Conservation (phyloP, 2,329 filamentous ascomycete species). For the Fusarium lateritium region DNA sequence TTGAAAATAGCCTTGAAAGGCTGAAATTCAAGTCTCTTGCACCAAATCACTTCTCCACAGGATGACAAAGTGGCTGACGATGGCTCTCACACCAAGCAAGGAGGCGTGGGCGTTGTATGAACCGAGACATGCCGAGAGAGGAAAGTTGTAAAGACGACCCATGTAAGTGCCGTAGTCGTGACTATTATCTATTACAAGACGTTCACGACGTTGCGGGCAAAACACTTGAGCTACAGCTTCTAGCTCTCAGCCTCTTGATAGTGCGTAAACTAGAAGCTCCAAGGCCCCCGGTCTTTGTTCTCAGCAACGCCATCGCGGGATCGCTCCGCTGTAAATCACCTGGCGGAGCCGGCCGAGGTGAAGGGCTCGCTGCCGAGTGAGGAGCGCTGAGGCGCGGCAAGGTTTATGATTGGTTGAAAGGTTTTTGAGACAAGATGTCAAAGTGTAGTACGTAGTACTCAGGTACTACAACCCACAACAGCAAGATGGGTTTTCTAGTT, state of each 20-base stretch:
- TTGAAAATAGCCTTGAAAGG: slow-evolving; percentile 11
- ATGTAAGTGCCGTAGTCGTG: background rate
- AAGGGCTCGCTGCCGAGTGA: slow-evolving; percentile 3
- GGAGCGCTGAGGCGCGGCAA: slow-evolving; percentile 23
- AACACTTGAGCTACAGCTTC: slow-evolving; percentile 4
- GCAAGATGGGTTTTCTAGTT: slow-evolving; percentile 4
- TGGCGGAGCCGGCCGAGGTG: slow-evolving; percentile 46
- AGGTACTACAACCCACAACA: background rate
- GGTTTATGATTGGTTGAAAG: slow-evolving; percentile 26
- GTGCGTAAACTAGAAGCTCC: slow-evolving; percentile 13
- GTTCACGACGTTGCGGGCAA: background rate
- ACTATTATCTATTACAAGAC: background rate
- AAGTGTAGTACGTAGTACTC: background rate
- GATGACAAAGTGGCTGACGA: slow-evolving; percentile 1
- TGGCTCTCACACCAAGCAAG: slow-evolving; percentile 18
- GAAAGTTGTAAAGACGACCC: background rate
- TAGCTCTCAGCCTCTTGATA: slow-evolving; percentile 22
- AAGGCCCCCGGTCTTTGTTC: slow-evolving; percentile 1
- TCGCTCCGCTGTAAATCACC: slow-evolving; percentile 21
- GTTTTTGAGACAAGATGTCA: slow-evolving; percentile 18
- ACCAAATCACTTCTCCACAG: background rate
- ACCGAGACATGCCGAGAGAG: slow-evolving; percentile 10
- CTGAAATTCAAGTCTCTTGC: slow-evolving; percentile 10
- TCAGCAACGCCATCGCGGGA: slow-evolving; percentile 27
- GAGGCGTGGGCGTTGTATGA: background rate